Conservation (phyloP, 306 rosid species). For the Ormosia emarginata region DNA sequence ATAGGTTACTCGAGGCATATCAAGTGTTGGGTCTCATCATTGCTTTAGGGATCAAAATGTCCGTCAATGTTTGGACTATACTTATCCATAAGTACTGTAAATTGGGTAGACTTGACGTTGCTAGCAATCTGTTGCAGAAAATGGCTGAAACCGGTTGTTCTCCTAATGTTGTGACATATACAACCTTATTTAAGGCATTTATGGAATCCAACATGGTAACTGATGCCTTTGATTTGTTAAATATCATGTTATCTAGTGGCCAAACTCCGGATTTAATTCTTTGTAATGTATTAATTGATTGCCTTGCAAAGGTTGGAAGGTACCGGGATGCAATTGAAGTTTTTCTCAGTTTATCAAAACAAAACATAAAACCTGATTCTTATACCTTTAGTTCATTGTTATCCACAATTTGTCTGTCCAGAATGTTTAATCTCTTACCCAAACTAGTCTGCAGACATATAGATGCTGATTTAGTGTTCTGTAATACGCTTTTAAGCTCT, state of each 20-base stretch:
- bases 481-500: constrained; percentile 31
- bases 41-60: constrained; percentile 25
- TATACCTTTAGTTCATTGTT: not conserved
- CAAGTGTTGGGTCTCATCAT: constrained; percentile 43
- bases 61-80: not conserved
- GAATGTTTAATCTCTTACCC: no score
- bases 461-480: no score
- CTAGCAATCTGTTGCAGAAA: constrained; percentile 32
- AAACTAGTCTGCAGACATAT: no score
- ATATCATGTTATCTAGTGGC: constrained; percentile 29
- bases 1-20: constrained; percentile 29
- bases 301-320: constrained; percentile 40
- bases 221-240: constrained; percentile 33
- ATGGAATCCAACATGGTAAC: constrained; percentile 31
- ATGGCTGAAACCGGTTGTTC: constrained; percentile 18
- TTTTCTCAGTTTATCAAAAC: constrained; percentile 18
- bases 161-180: constrained; percentile 30
- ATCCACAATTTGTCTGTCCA: constrained; percentile 17
- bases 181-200: constrained; percentile 41
- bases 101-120: constrained; percentile 26
- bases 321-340: constrained; percentile 36
- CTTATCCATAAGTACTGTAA: constrained; percentile 36
- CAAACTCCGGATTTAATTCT: constrained; percentile 35
- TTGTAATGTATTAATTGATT: constrained; percentile 45
- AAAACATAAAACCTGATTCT: constrained; percentile 37